Evolutionary conservation across 441 rosid species (phyloP), one percentile per base, ranked within the genome.

Genomic region (Corymbia citriodora): DNA sequence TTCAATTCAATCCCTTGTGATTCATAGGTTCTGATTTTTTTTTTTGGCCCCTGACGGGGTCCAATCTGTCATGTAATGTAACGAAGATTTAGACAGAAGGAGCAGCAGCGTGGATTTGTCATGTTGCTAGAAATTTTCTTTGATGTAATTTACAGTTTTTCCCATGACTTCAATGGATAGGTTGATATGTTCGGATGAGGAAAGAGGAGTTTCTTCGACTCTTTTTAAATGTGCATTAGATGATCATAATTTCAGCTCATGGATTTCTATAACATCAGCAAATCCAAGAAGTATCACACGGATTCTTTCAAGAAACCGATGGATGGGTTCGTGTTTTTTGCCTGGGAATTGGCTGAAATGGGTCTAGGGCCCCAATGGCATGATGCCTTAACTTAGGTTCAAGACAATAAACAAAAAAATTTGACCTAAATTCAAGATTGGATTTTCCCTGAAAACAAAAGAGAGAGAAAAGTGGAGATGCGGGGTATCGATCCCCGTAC

Each of bases 401-500:
- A 68, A 9, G 79, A 68, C 40, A 31, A 40, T 4, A 40, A 31
- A 31, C 79, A 65, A 68, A 68, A 68, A 15, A 31, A 40, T 31
- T 68, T 31, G 11, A 8, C 45, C 10, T 15, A 31, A 31, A 33
- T 31, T 68, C 31, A 63, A 63, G 17, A 29, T 63, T 29, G 63
- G 45, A 25, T 55, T 17, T 68, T n/a, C 17, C 3, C 13, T 10
- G 3, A 2, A 55, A 18, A 54, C 7, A 7, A 55, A 54, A 55
- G 3, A 7, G 57, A 55, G 8, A 8, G 45, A 40, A 40, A 15
- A n/a, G 3, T 93, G 95, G 94, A 95, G 94, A 94, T 92, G 93
- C 93, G 92, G 94, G 94, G 94, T 89, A 93, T 95, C 95, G 94
- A 93, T 95, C 95, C 93, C 57, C 79, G 21, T 82, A 59, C 13